These are phyloP conservation scores for Lentinula guzmanii DNA, from an alignment of 768 basidiomycete species.

Conservation along the genomic window DNA sequence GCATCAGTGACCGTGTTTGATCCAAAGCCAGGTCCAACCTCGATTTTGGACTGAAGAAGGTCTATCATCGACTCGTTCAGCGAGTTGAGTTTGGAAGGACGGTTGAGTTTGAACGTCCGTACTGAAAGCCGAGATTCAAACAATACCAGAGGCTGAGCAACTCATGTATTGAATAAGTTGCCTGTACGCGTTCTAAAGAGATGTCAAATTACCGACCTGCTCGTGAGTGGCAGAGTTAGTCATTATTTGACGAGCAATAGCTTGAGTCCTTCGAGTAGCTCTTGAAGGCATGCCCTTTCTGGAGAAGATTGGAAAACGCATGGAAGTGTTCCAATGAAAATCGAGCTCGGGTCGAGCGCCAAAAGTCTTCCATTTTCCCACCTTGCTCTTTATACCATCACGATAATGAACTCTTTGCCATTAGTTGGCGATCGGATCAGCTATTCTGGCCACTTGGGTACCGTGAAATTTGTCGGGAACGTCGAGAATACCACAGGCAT, in stretches of 20 bases:
- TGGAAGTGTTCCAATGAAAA: slow-evolving; percentile 1
- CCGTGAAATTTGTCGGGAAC: slow-evolving; percentile 61
- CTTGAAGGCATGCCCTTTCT: slow-evolving; percentile 37
- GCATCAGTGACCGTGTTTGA: not conserved
- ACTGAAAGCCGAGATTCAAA: slow-evolving; percentile 63
- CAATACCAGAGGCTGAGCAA: slow-evolving; percentile 43
- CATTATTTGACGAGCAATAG: slow-evolving; percentile 45
- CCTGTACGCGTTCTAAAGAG: not conserved
- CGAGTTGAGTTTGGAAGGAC: slow-evolving; percentile 76
- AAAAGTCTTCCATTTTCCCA: not conserved
- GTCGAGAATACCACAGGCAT: slow-evolving; percentile 57
- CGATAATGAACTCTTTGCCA: slow-evolving; percentile 22
- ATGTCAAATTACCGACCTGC: slow-evolving; percentile 5
- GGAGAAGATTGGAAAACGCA: slow-evolving; percentile 24
- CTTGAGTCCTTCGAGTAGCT: slow-evolving; percentile 35
- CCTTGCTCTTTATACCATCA: slow-evolving; percentile 9
- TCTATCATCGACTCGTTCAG: slow-evolving; percentile 76
- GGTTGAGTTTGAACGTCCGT: slow-evolving; percentile 74
- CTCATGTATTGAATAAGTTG: slow-evolving; percentile 10
- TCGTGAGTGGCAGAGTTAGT: slow-evolving; percentile 23
- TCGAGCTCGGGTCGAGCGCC: not conserved
- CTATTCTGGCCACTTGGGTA: slow-evolving; percentile 52
- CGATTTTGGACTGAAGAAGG: slow-evolving; percentile 63
- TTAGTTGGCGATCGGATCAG: slow-evolving; percentile 49
- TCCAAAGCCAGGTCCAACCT: slow-evolving; percentile 36